phyloP scores from a whole-genome alignment of 805 yeast species.

The Saturnispora kantuleensis region DNA sequence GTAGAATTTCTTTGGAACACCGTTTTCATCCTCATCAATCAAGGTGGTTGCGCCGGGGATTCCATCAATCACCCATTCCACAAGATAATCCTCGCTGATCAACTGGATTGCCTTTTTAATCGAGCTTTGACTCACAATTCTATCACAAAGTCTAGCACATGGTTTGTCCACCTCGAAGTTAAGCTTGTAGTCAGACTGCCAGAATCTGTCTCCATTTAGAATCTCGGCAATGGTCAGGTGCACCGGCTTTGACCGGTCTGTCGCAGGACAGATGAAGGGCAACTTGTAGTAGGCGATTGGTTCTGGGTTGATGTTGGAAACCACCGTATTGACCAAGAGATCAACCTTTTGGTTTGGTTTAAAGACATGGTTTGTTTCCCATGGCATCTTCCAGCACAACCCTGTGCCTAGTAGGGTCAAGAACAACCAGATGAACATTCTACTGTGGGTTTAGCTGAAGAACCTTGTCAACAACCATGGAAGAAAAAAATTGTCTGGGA shows the following conservation, averaged over 20 bases:
- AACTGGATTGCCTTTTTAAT: conserved; percentile 48
- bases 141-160: conserved; percentile 61
- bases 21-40: conserved; percentile 45
- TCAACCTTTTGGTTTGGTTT: conserved; percentile 52
- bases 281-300: conserved; percentile 71
- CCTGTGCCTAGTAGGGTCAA: neutral
- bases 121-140: conserved; percentile 43
- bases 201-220: conserved; percentile 68
- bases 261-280: conserved; percentile 72
- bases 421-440: no score
- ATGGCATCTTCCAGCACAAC: conserved; percentile 16
- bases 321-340: conserved; percentile 65
- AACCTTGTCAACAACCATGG: no score
- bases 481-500: neutral
- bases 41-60: conserved; percentile 85
- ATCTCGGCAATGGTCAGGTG: conserved; percentile 69
- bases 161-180: conserved; percentile 53
- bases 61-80: conserved; percentile 76
- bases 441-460: no score
- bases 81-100: conserved; percentile 61
- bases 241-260: conserved; percentile 42
- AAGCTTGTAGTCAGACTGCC: conserved; percentile 65
- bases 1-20: conserved; percentile 46
- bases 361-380: conserved; percentile 31
- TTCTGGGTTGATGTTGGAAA: conserved; percentile 65